Percentiles rank a stretch among this genome's conserved stretches.
phyloP scores from a whole-genome alignment of 305 asterid genomes.

The Fraxinus sp. region DNA sequence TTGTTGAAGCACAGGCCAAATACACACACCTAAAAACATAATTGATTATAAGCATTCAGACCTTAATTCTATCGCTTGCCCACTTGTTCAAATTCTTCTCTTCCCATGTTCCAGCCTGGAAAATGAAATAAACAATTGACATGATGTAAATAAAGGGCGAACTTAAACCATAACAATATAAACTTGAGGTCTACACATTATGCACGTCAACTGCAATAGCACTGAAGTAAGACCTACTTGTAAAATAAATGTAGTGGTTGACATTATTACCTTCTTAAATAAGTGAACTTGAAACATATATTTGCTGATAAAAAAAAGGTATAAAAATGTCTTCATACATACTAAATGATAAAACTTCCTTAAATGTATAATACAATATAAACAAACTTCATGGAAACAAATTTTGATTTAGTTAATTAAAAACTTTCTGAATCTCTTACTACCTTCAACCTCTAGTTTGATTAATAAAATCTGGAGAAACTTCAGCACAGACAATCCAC shows the following conservation, averaged over 20 bases:
- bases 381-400: neutral
- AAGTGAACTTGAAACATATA: neutral
- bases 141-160: neutral
- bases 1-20: neutral
- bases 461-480: neutral
- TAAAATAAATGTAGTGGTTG: neutral
- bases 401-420: neutral
- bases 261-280: neutral
- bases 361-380: neutral
- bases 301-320: neutral
- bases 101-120: constrained; percentile 99
- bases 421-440: neutral
- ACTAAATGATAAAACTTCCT: neutral
- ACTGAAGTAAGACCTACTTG: neutral
- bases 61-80: constrained; percentile 88
- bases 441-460: neutral
- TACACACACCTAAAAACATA: neutral
- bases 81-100: constrained; percentile 84
- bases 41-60: constrained; percentile 24
- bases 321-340: neutral
- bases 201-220: neutral
- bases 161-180: neutral
- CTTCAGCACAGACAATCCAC: neutral
- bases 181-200: neutral
- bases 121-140: constrained; percentile 4